A percentile compares a stretch with the other conserved stretches of the same genome.
Conservation (phyloP, 140 eudicot genomes). For the Stevia rebaudiana region DNA sequence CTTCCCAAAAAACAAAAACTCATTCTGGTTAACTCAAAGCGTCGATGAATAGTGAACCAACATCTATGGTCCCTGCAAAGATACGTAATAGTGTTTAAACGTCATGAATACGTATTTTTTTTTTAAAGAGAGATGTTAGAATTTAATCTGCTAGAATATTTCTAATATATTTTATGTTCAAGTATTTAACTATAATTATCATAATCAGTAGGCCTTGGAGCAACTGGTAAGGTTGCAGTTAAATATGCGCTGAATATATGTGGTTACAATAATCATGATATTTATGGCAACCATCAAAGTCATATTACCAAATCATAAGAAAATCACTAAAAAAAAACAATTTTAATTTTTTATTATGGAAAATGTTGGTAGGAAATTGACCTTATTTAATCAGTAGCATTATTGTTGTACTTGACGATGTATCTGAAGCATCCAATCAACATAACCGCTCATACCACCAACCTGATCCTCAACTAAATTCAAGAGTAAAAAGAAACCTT, state of each 20-base stretch:
- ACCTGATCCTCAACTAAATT: slow-evolving; percentile 78
- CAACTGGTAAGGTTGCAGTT: too few relatives aligned
- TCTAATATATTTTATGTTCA: too few relatives aligned
- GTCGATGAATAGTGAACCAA: background rate
- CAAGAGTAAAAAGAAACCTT: slow-evolving; percentile 80
- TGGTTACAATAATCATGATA: too few relatives aligned
- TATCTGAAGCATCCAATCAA: slow-evolving; percentile 78
- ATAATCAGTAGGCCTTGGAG: too few relatives aligned
- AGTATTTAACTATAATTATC: background rate
- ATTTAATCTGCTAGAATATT: background rate
- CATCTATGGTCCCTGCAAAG: background rate
- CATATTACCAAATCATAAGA: background rate
- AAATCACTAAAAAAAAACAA: too few relatives aligned
- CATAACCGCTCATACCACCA: slow-evolving; percentile 71
- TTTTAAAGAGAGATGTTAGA: too few relatives aligned
- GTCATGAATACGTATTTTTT: too few relatives aligned
- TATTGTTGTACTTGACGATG: slow-evolving; percentile 84
- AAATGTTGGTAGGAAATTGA: slow-evolving; percentile 9
- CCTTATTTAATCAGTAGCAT: slow-evolving; percentile 31
- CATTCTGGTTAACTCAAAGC: slow-evolving; percentile 4
- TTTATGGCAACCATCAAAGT: background rate
- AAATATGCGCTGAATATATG: too few relatives aligned
- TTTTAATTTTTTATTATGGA: background rate
- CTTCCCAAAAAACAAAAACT: slow-evolving; percentile 6
- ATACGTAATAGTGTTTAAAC: background rate